Conservation (phyloP, 2,329 filamentous ascomycete species). For the Harringtonia lauricola region DNA sequence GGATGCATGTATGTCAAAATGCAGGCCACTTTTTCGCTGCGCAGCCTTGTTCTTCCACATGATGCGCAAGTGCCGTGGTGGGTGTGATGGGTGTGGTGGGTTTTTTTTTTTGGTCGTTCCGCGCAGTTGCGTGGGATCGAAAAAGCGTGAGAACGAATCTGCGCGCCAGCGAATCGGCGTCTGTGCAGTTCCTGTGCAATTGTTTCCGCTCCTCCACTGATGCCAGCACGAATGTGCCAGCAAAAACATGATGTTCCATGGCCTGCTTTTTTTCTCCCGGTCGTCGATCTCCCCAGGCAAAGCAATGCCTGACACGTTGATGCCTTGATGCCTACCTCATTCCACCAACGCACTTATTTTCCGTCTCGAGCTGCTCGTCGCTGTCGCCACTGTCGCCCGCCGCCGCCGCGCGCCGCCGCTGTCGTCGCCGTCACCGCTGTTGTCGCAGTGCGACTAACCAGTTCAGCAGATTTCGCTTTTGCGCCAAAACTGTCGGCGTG, state of each 20-base stretch:
- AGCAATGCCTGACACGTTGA: background rate
- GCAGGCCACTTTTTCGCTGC: background rate
- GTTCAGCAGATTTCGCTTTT: no score
- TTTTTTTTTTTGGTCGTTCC: background rate
- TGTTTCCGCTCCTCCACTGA: background rate
- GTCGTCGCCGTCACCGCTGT: no score
- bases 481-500: no score
- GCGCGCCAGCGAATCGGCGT: conserved; percentile 1
- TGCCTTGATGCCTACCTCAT: no score
- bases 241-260: background rate
- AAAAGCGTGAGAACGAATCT: conserved; percentile 1
- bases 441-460: no score
- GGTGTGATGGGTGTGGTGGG: no score
- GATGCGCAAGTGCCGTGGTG: conserved; percentile 1
- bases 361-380: no score
- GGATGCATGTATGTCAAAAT: background rate
- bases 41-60: conserved; percentile 6
- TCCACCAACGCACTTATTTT: no score
- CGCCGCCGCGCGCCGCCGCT: no score
- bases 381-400: no score
- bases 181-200: background rate
- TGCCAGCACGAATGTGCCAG: background rate
- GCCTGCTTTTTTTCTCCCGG: background rate
- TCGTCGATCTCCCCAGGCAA: background rate
- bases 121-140: conserved; percentile 7